Base-by-base conservation (phyloP, 2,329 filamentous ascomycete genomes). In the Paradendryphiella salina region DNA sequence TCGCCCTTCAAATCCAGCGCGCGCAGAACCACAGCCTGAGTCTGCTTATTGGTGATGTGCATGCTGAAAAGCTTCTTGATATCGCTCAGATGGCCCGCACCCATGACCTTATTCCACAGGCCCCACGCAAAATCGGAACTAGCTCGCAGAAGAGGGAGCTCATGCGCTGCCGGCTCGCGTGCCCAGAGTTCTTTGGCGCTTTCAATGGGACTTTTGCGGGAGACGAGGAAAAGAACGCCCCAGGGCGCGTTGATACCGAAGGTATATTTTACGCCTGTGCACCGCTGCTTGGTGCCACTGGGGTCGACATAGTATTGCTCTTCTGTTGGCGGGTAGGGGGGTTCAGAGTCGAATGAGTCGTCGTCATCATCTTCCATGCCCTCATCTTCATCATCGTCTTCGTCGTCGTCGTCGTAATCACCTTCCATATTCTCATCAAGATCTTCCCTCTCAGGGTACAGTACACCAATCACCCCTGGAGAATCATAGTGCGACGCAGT, bases 91-190 rank as follows among this genome's bases (percentile, higher is more conserved):
- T 46, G 31, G 2, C 6, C 8, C 3, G 23, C 23, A 9, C 23
- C 1, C 38, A 37, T 43, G 14, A 46, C 34, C 37, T 34, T 17
- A 6, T 50, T 31, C 52, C 55, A 58, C 14, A 46, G 37, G 4
- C 45, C 55, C 52, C 52, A 58, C 4, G 55, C 37, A 6, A 58
- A 26, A 15, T 58, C 55, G 10, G 55, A 58, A 21, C 47, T 58
- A 18, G 50, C 34, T 4, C 36, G 34, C 1, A 58, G n/a, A 1
- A 20, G 35, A 1, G 55, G 55, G 0, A 58, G 42, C 2, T 53
- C 15, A 15, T 50, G 26, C 0, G 4, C 28, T 6, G 38, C 34
- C n/a, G 39, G 23, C 7, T 39, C 6, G 0, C 28, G 14, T 17
- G 1, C 5, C 44, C 44, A 40, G 8, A 40, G 15, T 5, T 13